phyloP scores from a whole-genome alignment of 2,329 filamentous ascomycete species.

The Tolypocladium tropicale region DNA sequence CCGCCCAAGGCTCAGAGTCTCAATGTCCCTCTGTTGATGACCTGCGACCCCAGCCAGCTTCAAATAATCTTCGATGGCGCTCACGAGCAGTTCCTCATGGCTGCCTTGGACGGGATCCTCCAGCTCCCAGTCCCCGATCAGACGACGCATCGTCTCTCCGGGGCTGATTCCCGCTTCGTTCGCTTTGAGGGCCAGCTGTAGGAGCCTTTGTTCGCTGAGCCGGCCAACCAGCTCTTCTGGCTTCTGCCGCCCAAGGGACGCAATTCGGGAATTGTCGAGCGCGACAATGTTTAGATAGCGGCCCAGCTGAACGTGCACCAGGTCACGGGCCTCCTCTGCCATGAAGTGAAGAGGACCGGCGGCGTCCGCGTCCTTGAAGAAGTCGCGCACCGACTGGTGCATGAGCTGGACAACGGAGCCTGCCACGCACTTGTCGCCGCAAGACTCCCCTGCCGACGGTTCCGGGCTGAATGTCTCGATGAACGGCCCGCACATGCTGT shows the following conservation, averaged over 20 bases:
- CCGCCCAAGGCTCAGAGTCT: neutral
- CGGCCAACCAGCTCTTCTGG: neutral
- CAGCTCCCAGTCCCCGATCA: neutral
- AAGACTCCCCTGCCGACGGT: neutral
- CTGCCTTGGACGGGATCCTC: neutral
- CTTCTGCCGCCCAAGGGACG: neutral
- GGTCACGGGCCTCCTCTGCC: neutral
- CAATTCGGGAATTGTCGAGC: neutral
- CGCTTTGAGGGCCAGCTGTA: neutral
- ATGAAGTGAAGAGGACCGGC: neutral
- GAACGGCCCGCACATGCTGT: conserved; percentile 1
- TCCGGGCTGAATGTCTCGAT: neutral
- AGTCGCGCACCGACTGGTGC: conserved; percentile 5
- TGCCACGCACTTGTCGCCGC: neutral
- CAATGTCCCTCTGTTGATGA: neutral
- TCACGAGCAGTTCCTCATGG: neutral
- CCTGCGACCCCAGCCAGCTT: neutral
- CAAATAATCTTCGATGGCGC: neutral
- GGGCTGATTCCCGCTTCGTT: neutral
- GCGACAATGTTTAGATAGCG: neutral
- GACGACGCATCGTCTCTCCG: neutral
- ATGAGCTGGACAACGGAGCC: conserved; percentile 3
- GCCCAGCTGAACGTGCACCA: neutral
- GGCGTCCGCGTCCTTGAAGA: neutral
- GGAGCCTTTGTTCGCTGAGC: neutral